These are phyloP conservation scores for Zasmidium citrigriseum DNA, from an alignment of 2,329 filamentous ascomycete genomes.

Conservation along the genomic window DNA sequence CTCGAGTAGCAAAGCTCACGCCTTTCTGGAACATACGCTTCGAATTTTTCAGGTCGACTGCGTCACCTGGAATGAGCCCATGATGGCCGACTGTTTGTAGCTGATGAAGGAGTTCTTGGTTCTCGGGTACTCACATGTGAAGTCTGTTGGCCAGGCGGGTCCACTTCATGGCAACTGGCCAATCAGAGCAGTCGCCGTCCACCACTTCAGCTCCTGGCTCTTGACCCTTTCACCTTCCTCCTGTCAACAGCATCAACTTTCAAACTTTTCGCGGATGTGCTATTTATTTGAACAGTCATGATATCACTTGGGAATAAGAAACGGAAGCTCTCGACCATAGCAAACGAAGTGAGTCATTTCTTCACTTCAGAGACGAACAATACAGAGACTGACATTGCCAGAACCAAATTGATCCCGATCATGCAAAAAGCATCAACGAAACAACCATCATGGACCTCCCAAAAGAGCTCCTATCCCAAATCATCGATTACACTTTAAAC, in stretches of 20 bases:
- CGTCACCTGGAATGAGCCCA: no score
- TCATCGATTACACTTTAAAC: constrained; percentile 6
- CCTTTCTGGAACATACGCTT: no score
- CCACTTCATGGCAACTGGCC: neutral
- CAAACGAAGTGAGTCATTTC: neutral
- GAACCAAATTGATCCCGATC: neutral
- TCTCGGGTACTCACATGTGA: no score
- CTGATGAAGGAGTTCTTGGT: neutral
- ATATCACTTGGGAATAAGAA: neutral
- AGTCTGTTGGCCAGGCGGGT: neutral
- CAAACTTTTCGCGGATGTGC: no score
- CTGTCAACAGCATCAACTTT: neutral
- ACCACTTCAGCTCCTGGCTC: no score
- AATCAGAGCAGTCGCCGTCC: no score
- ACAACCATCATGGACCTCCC: constrained; percentile 9
- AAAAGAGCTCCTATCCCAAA: constrained; percentile 11
- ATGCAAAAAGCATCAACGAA: neutral
- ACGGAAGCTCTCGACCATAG: neutral
- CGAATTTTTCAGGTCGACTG: no score
- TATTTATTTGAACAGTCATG: no score
- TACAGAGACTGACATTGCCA: neutral
- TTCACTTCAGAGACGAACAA: neutral
- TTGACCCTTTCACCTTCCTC: no score
- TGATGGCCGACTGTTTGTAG: neutral
- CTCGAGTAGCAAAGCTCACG: no score